Evolutionary conservation across 2,329 filamentous ascomycete genomes (phyloP).

Genomic region (Alternaria arbusti): DNA sequence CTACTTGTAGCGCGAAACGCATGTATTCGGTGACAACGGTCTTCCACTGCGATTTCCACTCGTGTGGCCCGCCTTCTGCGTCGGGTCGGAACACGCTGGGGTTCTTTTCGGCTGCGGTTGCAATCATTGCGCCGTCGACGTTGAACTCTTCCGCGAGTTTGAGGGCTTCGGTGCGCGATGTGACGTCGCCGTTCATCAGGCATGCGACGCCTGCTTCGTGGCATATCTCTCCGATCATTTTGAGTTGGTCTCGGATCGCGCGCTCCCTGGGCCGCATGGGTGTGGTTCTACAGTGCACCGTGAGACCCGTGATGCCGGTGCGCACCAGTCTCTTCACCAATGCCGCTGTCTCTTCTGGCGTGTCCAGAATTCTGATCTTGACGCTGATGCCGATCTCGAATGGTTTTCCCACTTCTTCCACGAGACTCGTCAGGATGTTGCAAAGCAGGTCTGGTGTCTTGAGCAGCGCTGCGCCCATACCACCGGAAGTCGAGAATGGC

Average conservation of each 20-base stretch:
- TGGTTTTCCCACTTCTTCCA: constrained; percentile 75
- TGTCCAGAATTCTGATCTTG: constrained; percentile 89
- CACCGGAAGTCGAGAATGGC: constrained; percentile 89
- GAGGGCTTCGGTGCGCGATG: constrained; percentile 73
- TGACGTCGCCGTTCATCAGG: constrained; percentile 94
- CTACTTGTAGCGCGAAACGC: constrained; percentile 72
- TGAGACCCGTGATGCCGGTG: constrained; percentile 91
- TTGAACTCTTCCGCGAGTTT: constrained; percentile 76
- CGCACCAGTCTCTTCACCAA: constrained; percentile 79
- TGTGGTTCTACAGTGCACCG: constrained; percentile 93
- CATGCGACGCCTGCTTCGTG: constrained; percentile 86
- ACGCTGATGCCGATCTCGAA: constrained; percentile 94
- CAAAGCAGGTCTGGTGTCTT: constrained; percentile 83
- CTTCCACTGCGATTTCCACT: constrained; percentile 69
- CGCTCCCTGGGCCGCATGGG: constrained; percentile 91
- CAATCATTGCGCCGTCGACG: constrained; percentile 97
- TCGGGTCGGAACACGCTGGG: constrained; percentile 80
- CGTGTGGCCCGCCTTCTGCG: constrained; percentile 67
- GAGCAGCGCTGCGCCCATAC: constrained; percentile 94
- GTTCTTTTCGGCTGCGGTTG: constrained; percentile 89
- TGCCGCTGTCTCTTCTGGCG: constrained; percentile 73
- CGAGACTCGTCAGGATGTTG: constrained; percentile 81
- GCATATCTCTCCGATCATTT: constrained; percentile 83
- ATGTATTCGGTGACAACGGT: constrained; percentile 81
- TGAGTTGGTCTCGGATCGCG: constrained; percentile 83